phyloP scores from a whole-genome alignment of 257 asterid genomes.

The Haberlea rhodopensis region DNA sequence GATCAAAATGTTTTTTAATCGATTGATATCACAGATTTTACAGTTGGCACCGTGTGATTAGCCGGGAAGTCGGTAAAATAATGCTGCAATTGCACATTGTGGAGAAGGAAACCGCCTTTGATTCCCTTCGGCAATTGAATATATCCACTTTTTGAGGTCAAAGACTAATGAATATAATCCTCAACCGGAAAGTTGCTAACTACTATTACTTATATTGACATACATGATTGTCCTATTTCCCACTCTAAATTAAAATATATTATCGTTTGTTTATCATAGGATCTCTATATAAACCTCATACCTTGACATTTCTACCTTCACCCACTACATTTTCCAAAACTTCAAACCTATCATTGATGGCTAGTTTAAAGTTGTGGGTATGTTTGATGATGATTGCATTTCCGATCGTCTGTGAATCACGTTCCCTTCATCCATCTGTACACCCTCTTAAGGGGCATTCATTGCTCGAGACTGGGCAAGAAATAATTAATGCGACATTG shows the following conservation, averaged over 20 bases:
- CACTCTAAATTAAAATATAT: not conserved
- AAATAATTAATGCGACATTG: constrained; percentile 23
- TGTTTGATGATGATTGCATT: constrained; percentile 21
- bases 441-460: not conserved
- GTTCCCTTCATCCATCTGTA: not conserved
- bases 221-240: not conserved
- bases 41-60: not conserved
- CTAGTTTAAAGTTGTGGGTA: constrained; percentile 18
- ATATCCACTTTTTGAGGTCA: not conserved
- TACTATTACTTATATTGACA: not conserved
- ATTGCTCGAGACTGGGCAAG: constrained; percentile 24
- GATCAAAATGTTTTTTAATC: not conserved
- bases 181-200: not conserved
- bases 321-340: not conserved
- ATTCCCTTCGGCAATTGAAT: constrained; percentile 2
- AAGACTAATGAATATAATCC: not conserved
- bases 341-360: constrained; percentile 26
- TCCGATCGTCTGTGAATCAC: constrained; percentile 10
- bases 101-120: not conserved
- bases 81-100: not conserved
- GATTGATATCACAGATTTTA: too few species aligned
- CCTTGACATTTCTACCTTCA: constrained; percentile 16
- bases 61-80: too few species aligned
- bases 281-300: constrained; percentile 16
- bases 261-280: not conserved